phyloP scores from a whole-genome alignment of 306 rosid species.

The Cicer bijugum region DNA sequence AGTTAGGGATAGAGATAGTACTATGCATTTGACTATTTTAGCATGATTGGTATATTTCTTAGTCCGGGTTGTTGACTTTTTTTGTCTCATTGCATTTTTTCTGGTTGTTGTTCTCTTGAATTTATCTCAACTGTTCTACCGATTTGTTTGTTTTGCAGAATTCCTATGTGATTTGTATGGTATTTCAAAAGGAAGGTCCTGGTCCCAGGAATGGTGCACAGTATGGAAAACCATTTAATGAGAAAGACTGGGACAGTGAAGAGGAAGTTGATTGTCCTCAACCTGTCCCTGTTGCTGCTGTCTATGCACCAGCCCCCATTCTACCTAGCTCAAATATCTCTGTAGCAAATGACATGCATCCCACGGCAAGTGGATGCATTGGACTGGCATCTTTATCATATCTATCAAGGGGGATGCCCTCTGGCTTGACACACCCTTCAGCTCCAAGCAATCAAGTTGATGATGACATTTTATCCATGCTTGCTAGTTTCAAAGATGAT shows the following conservation, averaged over 20 bases:
- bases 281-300: slow-evolving; percentile 30
- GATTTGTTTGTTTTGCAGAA: slow-evolving; percentile 58
- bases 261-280: slow-evolving; percentile 52
- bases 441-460: slow-evolving; percentile 43
- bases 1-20: neutral
- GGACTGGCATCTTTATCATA: slow-evolving; percentile 49
- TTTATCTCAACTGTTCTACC: slow-evolving; percentile 39
- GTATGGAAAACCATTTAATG: slow-evolving; percentile 79
- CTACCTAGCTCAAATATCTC: slow-evolving; percentile 39
- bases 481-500: slow-evolving; percentile 40
- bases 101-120: slow-evolving; percentile 21
- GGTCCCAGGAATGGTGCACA: slow-evolving; percentile 90
- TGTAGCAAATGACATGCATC: slow-evolving; percentile 37
- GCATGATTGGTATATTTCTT: neutral
- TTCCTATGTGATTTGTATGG: slow-evolving; percentile 69
- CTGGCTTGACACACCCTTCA: slow-evolving; percentile 28
- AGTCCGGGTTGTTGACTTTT: slow-evolving; percentile 1
- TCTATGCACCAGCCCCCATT: slow-evolving; percentile 20
- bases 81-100: slow-evolving; percentile 1
- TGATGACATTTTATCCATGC: slow-evolving; percentile 40
- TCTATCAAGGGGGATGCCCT: slow-evolving; percentile 46
- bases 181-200: slow-evolving; percentile 76
- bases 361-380: slow-evolving; percentile 31
- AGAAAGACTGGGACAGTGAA: slow-evolving; percentile 68
- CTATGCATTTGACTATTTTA: slow-evolving; percentile 5